Evolutionary conservation across 83 land plant genomes (phyloP).

Genomic region (Picea mariana): DNA sequence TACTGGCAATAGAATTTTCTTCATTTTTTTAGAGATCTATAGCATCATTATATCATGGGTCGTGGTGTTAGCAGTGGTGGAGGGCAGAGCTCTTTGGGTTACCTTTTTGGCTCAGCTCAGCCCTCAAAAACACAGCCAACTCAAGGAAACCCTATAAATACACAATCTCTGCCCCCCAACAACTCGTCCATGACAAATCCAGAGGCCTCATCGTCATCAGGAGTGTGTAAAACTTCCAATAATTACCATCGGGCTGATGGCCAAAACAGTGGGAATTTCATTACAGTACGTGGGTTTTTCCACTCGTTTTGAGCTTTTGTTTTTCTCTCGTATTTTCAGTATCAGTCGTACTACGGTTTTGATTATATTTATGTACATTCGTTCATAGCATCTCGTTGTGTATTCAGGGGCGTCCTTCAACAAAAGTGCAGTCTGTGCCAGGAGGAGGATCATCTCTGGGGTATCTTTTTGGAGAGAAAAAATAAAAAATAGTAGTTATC

Average conservation of each 20-base stretch:
- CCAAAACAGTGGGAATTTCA: slow-evolving; percentile 38
- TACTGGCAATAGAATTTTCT: no score
- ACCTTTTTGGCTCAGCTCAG: slow-evolving; percentile 33
- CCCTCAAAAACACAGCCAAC: slow-evolving; percentile 11
- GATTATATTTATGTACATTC: no score
- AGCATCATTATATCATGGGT: slow-evolving; percentile 23
- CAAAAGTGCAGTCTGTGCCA: slow-evolving; percentile 72
- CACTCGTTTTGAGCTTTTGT: no score
- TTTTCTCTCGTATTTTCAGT: no score
- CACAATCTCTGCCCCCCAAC: slow-evolving; percentile 7
- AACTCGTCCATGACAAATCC: slow-evolving; percentile 7
- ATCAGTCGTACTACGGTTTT: no score
- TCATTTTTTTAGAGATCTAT: no score
- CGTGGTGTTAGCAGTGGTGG: slow-evolving; percentile 56
- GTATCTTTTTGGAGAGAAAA: slow-evolving; percentile 55
- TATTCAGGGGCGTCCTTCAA: slow-evolving; percentile 67
- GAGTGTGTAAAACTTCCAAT: slow-evolving; percentile 20
- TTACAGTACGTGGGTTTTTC: slow-evolving; percentile 43
- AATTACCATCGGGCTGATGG: slow-evolving; percentile 92
- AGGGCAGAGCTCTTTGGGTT: slow-evolving; percentile 56
- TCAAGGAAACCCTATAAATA: no score
- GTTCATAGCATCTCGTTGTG: background rate
- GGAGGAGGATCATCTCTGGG: slow-evolving; percentile 77
- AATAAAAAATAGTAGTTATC: no score
- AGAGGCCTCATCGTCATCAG: no score